Evolutionary conservation across 306 rosid genomes (phyloP).

Genomic region (Vigna reflexopilosa): DNA sequence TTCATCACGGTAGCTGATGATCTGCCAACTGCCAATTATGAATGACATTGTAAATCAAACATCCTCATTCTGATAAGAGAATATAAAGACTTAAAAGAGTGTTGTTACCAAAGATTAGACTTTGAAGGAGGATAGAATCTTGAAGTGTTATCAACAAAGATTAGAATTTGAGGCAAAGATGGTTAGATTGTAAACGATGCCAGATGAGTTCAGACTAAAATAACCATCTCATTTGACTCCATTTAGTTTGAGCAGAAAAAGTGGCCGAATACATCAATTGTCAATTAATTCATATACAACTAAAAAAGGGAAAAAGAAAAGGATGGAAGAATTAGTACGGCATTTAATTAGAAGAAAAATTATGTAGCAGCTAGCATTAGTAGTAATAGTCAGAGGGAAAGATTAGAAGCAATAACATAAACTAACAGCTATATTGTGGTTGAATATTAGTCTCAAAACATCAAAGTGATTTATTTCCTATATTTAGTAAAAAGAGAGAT

Average conservation of each 20-base stretch:
- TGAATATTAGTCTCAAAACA: constrained; percentile 31
- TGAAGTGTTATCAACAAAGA: constrained; percentile 14
- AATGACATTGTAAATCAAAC: constrained; percentile 24
- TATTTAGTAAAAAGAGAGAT: constrained; percentile 23
- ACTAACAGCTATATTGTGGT: background rate
- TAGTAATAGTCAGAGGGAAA: constrained; percentile 11
- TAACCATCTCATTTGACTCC: background rate
- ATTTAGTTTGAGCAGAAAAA: constrained; percentile 25
- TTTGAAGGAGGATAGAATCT: constrained; percentile 9
- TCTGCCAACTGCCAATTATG: constrained; percentile 10
- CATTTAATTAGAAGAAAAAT: constrained; percentile 34
- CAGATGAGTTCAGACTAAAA: constrained; percentile 16
- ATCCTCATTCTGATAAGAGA: background rate
- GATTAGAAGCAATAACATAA: constrained; percentile 28
- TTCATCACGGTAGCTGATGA: background rate
- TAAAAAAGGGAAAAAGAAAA: background rate
- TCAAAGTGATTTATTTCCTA: constrained; percentile 3
- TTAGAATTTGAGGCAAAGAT: background rate
- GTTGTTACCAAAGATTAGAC: background rate
- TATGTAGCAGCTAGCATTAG: background rate
- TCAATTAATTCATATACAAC: constrained; percentile 34
- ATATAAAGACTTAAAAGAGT: background rate
- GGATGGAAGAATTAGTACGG: background rate
- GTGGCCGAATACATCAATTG: background rate
- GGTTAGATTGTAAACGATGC: background rate